Conservation (phyloP, 192 early-diverging fungal genomes). For the Coemansia aciculifera region DNA sequence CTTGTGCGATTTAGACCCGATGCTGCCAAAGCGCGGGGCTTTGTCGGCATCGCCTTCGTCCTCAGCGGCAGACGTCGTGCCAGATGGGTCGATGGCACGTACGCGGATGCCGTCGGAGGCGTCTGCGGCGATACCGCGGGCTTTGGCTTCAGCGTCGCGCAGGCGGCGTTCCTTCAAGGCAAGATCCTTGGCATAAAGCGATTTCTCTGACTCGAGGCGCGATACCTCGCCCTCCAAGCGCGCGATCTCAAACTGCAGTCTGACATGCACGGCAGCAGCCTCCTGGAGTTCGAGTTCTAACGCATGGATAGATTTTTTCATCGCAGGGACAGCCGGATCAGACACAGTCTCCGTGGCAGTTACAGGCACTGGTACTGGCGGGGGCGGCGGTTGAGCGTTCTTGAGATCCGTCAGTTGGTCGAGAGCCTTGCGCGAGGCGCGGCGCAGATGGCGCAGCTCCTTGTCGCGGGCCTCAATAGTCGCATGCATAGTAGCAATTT, state of each 20-base stretch:
- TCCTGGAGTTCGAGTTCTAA: constrained; percentile 46
- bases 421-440: constrained; percentile 52
- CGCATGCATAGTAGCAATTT: constrained; percentile 24
- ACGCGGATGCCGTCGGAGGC: constrained; percentile 46
- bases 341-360: neutral
- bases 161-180: constrained; percentile 28
- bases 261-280: constrained; percentile 49
- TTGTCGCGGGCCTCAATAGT: constrained; percentile 47
- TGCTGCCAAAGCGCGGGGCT: constrained; percentile 30
- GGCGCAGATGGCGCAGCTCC: constrained; percentile 49
- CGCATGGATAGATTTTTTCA: neutral
- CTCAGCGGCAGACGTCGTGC: neutral
- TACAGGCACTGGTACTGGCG: neutral
- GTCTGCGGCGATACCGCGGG: constrained; percentile 16
- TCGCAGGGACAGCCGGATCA: constrained; percentile 7
- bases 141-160: constrained; percentile 26
- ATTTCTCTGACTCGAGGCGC: constrained; percentile 45
- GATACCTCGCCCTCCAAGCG: constrained; percentile 53
- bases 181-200: constrained; percentile 41
- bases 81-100: constrained; percentile 27
- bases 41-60: constrained; percentile 16
- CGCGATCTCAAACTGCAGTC: constrained; percentile 52
- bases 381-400: constrained; percentile 1
- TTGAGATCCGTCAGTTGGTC: constrained; percentile 53
- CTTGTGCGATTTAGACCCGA: constrained; percentile 53